A percentile compares a stretch with the other conserved stretches of the same genome.
These are phyloP conservation scores for Xylaria acuta DNA, from an alignment of 495 filamentous ascomycete genomes.

Conservation along the genomic window DNA sequence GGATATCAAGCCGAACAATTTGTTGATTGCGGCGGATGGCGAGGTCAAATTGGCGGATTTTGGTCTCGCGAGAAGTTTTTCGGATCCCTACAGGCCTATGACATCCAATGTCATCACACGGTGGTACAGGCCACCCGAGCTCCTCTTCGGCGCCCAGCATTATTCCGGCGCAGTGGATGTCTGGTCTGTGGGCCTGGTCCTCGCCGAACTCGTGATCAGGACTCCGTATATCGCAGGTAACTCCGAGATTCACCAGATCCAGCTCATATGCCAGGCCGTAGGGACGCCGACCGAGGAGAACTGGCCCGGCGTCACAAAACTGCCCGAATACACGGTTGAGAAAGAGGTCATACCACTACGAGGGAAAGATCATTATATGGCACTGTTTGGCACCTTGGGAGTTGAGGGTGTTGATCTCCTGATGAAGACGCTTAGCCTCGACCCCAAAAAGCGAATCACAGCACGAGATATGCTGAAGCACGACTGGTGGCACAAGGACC, in stretches of 20 bases:
- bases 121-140: slow-evolving; percentile 95
- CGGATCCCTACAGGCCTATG: slow-evolving; percentile 88
- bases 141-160: slow-evolving; percentile 86
- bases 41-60: slow-evolving; percentile 98
- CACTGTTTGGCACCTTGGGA: slow-evolving; percentile 77
- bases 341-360: slow-evolving; percentile 66
- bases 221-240: slow-evolving; percentile 77
- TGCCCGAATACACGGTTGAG: slow-evolving; percentile 76
- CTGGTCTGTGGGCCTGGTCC: slow-evolving; percentile 93
- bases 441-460: slow-evolving; percentile 82
- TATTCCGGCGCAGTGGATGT: slow-evolving; percentile 93
- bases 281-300: slow-evolving; percentile 93
- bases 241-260: slow-evolving; percentile 76
- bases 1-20: slow-evolving; percentile 99
- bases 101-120: slow-evolving; percentile 94
- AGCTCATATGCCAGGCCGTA: slow-evolving; percentile 79
- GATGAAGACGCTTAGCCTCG: slow-evolving; percentile 81
- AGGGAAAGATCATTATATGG: slow-evolving; percentile 70
- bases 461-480: slow-evolving; percentile 79
- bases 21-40: slow-evolving; percentile 90
- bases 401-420: slow-evolving; percentile 83
- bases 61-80: slow-evolving; percentile 86
- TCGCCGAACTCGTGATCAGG: slow-evolving; percentile 87
- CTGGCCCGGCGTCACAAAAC: slow-evolving; percentile 88
- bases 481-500: slow-evolving; percentile 84